A percentile compares a stretch with the other conserved stretches of the same genome.
Evolutionary conservation across 192 early-diverging fungal genomes (phyloP).

Genomic region (Entomortierella parvispora): DNA sequence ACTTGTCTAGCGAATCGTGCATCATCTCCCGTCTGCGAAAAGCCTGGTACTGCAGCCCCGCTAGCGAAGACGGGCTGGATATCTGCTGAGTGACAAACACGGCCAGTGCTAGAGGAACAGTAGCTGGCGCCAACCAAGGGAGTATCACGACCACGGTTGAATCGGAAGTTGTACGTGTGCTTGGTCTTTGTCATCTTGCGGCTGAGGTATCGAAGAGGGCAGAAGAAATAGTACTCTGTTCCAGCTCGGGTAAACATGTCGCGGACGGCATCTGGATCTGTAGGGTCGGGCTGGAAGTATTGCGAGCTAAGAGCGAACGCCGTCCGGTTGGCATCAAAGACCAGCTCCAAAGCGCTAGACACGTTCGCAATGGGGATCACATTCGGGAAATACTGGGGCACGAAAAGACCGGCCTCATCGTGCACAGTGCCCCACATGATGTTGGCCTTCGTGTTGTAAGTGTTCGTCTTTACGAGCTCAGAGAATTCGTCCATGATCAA

Average conservation of each 20-base stretch:
- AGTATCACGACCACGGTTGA: conserved; percentile 20
- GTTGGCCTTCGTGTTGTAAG: conserved; percentile 25
- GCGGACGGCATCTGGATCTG: conserved; percentile 1
- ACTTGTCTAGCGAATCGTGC: conserved; percentile 46
- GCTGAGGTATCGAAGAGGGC: conserved; percentile 15
- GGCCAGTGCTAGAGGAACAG: conserved; percentile 4
- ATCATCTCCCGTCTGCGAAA: conserved; percentile 15
- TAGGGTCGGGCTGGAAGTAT: background rate
- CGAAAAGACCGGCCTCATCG: conserved; percentile 28
- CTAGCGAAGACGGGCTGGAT: conserved; percentile 19
- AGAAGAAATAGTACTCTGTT: conserved; percentile 29
- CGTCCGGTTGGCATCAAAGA: conserved; percentile 1
- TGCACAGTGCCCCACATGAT: conserved; percentile 19
- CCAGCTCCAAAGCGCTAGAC: background rate
- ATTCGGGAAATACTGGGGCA: conserved; percentile 9
- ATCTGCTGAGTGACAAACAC: conserved; percentile 25
- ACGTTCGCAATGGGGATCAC: background rate
- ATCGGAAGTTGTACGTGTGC: conserved; percentile 14
- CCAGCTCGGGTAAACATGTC: conserved; percentile 1
- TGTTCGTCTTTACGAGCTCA: conserved; percentile 19
- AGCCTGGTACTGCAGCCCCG: background rate
- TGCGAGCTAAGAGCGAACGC: background rate
- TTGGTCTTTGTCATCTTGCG: conserved; percentile 10
- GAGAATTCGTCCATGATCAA: conserved; percentile 31
- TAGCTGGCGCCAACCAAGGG: background rate